Base-by-base conservation (phyloP, 805 yeast species). In the Hanseniaspora mollemarum region DNA sequence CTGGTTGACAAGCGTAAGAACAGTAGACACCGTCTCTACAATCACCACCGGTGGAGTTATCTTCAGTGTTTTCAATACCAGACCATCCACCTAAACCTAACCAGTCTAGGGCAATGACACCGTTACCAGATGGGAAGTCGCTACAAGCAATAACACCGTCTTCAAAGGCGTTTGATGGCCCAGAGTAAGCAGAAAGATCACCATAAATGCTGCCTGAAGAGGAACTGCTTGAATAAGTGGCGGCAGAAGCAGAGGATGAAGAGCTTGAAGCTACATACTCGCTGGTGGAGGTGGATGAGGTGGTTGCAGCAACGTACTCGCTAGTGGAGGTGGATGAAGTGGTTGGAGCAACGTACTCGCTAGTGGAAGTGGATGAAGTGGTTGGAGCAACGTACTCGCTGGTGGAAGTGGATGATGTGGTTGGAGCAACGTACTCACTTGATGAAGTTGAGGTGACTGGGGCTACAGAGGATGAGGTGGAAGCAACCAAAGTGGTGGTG, bases 1-100 rank as follows among this genome's bases (percentile, higher is more conserved):
- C 98, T 39, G 96, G 80, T 73, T 87, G 94, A 74, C 98, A 90
- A 54, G 97, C 95, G 70, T 90, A 90, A 54, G 97, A 90, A 72
- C 98, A 90, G 80, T 85, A 87, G 62, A 77, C 77, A 53, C 96
- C 97, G 59, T 88, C 96, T 56, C 71, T 66, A 75, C 98, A 90
- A 43, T 75, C 61, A 43, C 71, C 66, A 51, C 75, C 72, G 48
- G 83, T 74, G 55, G 86, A 76, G 56, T 86, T 78, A 57, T 75
- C 71, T 56, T 76, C 73, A 51, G 69, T 66, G 62, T 74, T 71
- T 36, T 64, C 56, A 62, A 86, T 73, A 60, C 90, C 87, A 49
- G 94, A 75, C 78, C 78, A 83, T 59, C 95, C 95, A 57, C 92
- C 94, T 57, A 78, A 77, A 36, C 81, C 84, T 45, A 81, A 73